Evolutionary conservation across 495 filamentous ascomycete genomes (phyloP).

Genomic region (Talaromyces trachyspermus): DNA sequence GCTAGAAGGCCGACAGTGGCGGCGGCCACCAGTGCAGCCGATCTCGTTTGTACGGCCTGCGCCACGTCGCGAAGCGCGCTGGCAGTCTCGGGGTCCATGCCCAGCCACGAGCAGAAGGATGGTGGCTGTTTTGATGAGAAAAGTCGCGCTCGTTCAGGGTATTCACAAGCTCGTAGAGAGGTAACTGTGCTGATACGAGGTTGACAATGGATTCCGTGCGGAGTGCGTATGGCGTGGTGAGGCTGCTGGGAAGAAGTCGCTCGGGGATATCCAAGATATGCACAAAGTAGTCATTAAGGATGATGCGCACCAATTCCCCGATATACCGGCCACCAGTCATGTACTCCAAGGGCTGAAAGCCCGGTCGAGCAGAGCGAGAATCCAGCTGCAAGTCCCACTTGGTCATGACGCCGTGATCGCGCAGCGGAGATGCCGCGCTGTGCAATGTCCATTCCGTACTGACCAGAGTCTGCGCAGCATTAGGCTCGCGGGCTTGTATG

Average conservation of each 20-base stretch:
- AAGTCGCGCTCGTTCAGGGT: constrained; percentile 35
- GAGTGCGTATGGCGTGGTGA: constrained; percentile 49
- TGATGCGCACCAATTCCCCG: constrained; percentile 68
- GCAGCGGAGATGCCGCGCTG: constrained; percentile 59
- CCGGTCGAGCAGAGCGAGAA: constrained; percentile 56
- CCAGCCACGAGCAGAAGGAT: constrained; percentile 47
- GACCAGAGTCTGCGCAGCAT: constrained; percentile 56
- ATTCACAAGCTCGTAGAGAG: constrained; percentile 23
- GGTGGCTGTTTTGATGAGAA: constrained; percentile 44
- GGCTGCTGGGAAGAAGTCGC: constrained; percentile 45
- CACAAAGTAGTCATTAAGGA: constrained; percentile 59
- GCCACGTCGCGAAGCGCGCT: constrained; percentile 52
- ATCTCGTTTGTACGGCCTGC: constrained; percentile 56
- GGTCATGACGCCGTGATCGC: constrained; percentile 54
- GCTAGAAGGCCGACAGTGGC: constrained; percentile 60
- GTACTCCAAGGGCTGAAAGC: constrained; percentile 82
- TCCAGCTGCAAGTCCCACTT: constrained; percentile 67
- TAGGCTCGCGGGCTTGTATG: constrained; percentile 29
- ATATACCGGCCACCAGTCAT: constrained; percentile 81
- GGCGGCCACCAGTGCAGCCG: constrained; percentile 62
- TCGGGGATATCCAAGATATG: constrained; percentile 27
- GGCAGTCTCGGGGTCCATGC: constrained; percentile 53
- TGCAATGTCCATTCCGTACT: constrained; percentile 86
- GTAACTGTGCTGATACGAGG: constrained; percentile 39
- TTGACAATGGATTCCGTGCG: constrained; percentile 65